phyloP scores from a whole-genome alignment of 2,329 filamentous ascomycete species.

The Lecanicillium sp. region DNA sequence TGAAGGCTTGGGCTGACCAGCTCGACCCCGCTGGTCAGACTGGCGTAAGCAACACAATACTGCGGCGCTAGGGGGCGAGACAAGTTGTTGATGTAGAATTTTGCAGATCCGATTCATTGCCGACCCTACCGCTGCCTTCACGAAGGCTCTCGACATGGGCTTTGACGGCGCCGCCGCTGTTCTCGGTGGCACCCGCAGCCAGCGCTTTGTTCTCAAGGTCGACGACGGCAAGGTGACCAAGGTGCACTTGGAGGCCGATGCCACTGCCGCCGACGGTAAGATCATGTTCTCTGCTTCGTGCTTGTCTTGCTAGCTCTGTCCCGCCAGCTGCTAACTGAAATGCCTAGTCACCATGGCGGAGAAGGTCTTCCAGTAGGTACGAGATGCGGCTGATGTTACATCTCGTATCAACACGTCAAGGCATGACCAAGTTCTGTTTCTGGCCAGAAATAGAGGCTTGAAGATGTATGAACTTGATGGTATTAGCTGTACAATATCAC shows the following conservation, averaged over 20 bases:
- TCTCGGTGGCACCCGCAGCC: slow-evolving; percentile 77
- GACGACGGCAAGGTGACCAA: slow-evolving; percentile 81
- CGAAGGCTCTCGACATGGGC: slow-evolving; percentile 72
- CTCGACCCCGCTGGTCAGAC: slow-evolving; percentile 70
- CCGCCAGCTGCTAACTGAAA: not conserved
- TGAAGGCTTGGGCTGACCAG: slow-evolving; percentile 79
- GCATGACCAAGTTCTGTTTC: no score
- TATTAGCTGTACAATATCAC: no score
- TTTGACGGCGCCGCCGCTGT: slow-evolving; percentile 69
- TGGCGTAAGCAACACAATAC: slow-evolving; percentile 57
- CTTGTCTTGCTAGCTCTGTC: not conserved
- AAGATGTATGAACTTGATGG: no score
- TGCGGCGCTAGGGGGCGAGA: no score
- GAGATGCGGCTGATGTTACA: no score
- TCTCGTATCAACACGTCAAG: no score
- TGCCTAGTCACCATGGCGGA: slow-evolving; percentile 44
- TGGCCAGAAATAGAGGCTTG: no score
- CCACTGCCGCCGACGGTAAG: slow-evolving; percentile 72
- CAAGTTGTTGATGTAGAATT: slow-evolving; percentile 4
- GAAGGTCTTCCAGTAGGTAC: slow-evolving; percentile 39
- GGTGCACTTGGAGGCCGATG: slow-evolving; percentile 80
- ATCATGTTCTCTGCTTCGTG: no score
- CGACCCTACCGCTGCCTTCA: slow-evolving; percentile 74
- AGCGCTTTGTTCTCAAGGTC: slow-evolving; percentile 79
- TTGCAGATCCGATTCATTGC: slow-evolving; percentile 81